phyloP scores from a whole-genome alignment of 257 asterid species.

The Petunia axillaris region DNA sequence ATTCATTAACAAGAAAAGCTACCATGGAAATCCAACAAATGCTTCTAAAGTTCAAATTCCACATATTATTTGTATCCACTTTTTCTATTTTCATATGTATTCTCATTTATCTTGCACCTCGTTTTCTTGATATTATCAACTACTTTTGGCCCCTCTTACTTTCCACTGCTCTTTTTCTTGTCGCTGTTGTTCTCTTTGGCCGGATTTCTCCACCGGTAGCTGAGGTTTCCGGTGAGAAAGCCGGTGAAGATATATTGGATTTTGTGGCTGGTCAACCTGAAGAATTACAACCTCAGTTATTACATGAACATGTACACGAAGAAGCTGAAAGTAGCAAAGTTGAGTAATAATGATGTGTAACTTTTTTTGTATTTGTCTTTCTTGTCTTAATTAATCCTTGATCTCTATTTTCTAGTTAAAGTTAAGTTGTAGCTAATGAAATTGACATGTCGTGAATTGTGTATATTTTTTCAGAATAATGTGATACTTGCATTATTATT shows the following conservation, averaged over 20 bases:
- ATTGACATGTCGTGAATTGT: constrained; percentile 22
- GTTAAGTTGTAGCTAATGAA: constrained; percentile 10
- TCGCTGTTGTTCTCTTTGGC: constrained; percentile 53
- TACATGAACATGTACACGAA: constrained; percentile 13
- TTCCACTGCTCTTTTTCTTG: constrained; percentile 72
- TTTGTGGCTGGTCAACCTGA: constrained; percentile 64
- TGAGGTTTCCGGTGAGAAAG: constrained; percentile 50
- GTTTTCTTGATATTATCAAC: constrained; percentile 49
- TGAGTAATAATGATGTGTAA: neutral
- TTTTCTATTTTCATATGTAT: constrained; percentile 27
- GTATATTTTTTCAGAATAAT: constrained; percentile 29
- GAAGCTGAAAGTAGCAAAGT: constrained; percentile 21
- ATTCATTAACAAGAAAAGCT: neutral
- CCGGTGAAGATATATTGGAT: constrained; percentile 64
- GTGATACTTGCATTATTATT: constrained; percentile 10
- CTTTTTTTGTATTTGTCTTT: neutral
- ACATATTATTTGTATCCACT: constrained; percentile 38
- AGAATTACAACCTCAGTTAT: constrained; percentile 21
- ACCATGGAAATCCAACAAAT: constrained; percentile 62
- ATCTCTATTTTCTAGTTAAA: neutral
- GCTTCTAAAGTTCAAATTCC: constrained; percentile 59
- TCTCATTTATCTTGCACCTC: constrained; percentile 53
- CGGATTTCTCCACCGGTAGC: constrained; percentile 54
- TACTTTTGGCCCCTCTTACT: constrained; percentile 75
- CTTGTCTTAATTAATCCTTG: neutral